Base-by-base conservation (phyloP, 352 stramenopile genomes). In the Phytopythium delawarense region DNA sequence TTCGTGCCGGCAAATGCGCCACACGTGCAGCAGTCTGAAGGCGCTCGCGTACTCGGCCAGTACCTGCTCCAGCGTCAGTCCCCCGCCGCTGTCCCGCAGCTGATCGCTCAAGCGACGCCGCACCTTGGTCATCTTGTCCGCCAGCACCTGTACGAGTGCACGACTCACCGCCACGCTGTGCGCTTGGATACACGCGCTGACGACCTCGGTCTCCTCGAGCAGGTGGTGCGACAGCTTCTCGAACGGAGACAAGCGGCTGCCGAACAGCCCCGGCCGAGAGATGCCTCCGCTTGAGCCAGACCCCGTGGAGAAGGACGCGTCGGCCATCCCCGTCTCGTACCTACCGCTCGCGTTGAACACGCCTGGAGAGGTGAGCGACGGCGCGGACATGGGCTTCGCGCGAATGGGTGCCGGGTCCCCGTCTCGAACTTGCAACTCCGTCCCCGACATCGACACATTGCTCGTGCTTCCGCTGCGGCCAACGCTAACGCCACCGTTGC, bases 221-320 rank as follows among this genome's bases (percentile, higher is more conserved):
- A 92, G 71, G 61, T 89, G 78, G 40, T 92, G 83, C 4, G 75
- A 62, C 4, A 92, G 67, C 54, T 87, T 91, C 21, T 89, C 81
- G 56, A 88, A 90, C 6, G 67, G 70, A 15, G 80, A 92, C 12
- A 87, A 48, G 20, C 18, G 20, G 25, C 4, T 49, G 16, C 23
- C 35, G 11, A 60, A 34, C 18, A 25, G 15, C 28, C 23, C n/a
- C 20, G 18, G 23, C 2, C 28, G 37, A n/a, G 20, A 60, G 20
- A 2, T 5, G 39, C 15, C 23, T 18, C 21, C 15, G 15, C 21
- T 51, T 25, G 32, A 57, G 12, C 51, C 32, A 7, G 32, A 57
- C 1, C 51, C 32, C 18, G 7, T 11, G 0, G 54, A 39, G 13
- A 60, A 37, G 20, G 39, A 34, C 28, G 37, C 13, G 11, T 32